Evolutionary conservation across 2,329 filamentous ascomycete species (phyloP), one percentile per base, ranked within the genome.

Genomic region (Rachicladosporium sp.): DNA sequence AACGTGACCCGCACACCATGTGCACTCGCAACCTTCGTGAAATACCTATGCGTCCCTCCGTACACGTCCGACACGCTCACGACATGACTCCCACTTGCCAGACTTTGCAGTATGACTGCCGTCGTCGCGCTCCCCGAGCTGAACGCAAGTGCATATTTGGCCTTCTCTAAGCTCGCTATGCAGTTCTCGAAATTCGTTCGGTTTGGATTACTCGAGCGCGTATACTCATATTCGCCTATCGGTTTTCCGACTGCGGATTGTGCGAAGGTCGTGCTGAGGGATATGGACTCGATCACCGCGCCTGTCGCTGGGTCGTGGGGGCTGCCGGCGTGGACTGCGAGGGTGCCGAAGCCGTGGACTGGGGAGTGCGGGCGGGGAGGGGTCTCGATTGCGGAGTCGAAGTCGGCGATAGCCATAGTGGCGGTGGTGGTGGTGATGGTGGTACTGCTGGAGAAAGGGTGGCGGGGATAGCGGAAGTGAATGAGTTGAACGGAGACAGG

Each of bases 61-160:
- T 98, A 98, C 53, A 98, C 88, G 62, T 98, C 91, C 34, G 87
- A 93, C 35, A 98, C 86, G 45, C 87, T 95, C 53, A 98, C 80
- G 54, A 98, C 85, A 66, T 98, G 91, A 35, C 85, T 91, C 46
- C 87, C 88, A 9, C 82, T 73, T 15, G 89, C 87, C 42, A 98
- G 76, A 51, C 84, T 91, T 67, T 96, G 91, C 43, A 98, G 76
- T 56, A 98, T 86, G 52, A 76, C 85, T 45, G 91, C 89, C 1
- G 91, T 98, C 40, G 91, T 87, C 33, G 91, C 89, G 50, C 85
- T 93, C 53, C 91, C 91, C 19, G 87, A 95, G 33, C 84, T 82
- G 67, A 95, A 98, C 47, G 91, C 89, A 40, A 98, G 78, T 34
- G 91, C 91, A 60, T 93, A 82, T 60, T 83, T 82, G 46, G 87